Evolutionary conservation across 805 yeast genomes (phyloP), one percentile per base, ranked within the genome.

Genomic region (Schizosaccharomyces pombe): DNA sequence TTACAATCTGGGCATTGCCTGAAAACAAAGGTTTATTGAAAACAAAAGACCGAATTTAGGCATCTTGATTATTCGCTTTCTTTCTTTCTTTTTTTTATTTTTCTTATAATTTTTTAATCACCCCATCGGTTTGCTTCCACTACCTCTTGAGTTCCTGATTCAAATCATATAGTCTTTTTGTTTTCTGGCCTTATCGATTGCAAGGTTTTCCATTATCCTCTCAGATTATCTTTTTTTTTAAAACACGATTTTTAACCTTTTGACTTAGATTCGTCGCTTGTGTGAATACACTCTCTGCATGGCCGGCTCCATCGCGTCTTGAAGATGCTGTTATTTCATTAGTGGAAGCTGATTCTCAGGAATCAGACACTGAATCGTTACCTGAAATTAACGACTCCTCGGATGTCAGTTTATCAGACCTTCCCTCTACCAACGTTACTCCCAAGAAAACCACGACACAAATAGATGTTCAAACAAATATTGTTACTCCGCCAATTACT

Each of bases 241-340:
- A n/a, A 37, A 16, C 3, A 9, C 19, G 43, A 11, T 16, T 37
- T 3, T 37, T 37, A 11, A 37, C n/a, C 49, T 43, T 22, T 22
- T 29, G 11, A 16, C 14, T 9, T 43, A 43, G 49, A 22, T 43
- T 43, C 14, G 49, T 52, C n/a, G 54, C 54, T 14, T 52, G 47
- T 5, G 54, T 52, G 6, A 52, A 52, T 26, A 52, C 54, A 14
- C 54, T 52, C 2, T 52, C 54, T n/a, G 54, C 54, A 16, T 52
- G 54, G 54, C 54, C 54, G 9, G 54, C 54, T 16, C 54, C 54
- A 3, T 14, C 22, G 28, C 34, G 47, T 31, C 12, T 33, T 14
- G 47, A 52, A 5, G 47, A 52, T 11, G 54, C 54, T 9, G 54
- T 52, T 22, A 34, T 49, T 2, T 49, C 53, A 14, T 30, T 49